Percentiles rank a stretch among this genome's conserved stretches.
These are phyloP conservation scores for Fusarium verrucosum DNA, from an alignment of 2,329 filamentous ascomycete genomes.

Conservation along the genomic window DNA sequence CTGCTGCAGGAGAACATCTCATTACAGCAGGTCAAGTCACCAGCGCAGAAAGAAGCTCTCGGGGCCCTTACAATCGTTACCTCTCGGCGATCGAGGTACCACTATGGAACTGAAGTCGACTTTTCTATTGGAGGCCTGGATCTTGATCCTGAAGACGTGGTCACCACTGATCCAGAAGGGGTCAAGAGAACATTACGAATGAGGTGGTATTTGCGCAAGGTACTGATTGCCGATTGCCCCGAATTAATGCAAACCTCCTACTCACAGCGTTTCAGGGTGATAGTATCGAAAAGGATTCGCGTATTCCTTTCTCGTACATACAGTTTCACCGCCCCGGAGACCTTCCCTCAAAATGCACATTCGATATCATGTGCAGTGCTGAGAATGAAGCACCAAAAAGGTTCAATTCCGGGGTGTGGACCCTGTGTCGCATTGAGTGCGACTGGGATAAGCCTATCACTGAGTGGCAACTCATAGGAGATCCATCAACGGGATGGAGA, in stretches of 20 bases:
- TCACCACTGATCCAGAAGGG: background rate
- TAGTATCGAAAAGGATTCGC: background rate
- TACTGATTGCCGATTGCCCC: background rate
- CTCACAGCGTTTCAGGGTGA: background rate
- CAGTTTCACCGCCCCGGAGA: background rate
- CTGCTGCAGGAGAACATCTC: background rate
- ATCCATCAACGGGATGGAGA: background rate
- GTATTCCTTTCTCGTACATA: background rate
- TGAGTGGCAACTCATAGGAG: background rate
- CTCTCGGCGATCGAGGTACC: background rate
- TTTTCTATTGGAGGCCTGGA: accelerated
- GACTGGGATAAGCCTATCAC: background rate
- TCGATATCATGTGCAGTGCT: background rate
- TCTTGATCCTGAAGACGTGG: background rate
- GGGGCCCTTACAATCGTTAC: background rate
- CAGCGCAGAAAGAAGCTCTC: background rate
- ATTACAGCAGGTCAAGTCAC: background rate
- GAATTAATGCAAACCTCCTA: accelerated
- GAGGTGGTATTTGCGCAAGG: background rate
- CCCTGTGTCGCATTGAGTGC: background rate
- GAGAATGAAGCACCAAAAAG: background rate
- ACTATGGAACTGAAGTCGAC: background rate
- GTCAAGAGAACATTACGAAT: background rate
- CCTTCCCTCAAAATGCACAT: background rate
- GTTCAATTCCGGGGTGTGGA: accelerated